Evolutionary conservation across 2,329 filamentous ascomycete species (phyloP).

Genomic region (Aspergillus sp.): DNA sequence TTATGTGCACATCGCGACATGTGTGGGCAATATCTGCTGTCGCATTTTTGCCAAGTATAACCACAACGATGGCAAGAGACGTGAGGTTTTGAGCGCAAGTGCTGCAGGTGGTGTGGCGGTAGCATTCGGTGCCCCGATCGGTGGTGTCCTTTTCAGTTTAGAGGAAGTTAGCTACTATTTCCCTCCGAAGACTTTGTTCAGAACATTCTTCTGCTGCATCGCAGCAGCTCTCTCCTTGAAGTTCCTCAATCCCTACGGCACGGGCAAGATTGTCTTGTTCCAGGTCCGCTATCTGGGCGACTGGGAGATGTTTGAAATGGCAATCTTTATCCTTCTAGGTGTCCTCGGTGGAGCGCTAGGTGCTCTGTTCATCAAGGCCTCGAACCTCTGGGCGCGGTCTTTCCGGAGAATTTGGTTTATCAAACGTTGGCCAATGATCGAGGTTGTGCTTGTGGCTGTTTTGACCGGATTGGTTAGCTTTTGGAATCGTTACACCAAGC

Average conservation of each 20-base stretch:
- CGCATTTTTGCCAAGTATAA: slow-evolving; percentile 95
- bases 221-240: slow-evolving; percentile 86
- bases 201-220: slow-evolving; percentile 98
- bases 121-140: slow-evolving; percentile 87
- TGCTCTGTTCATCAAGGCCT: slow-evolving; percentile 95
- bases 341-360: slow-evolving; percentile 81
- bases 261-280: slow-evolving; percentile 94
- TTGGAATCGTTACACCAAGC: slow-evolving; percentile 88
- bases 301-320: slow-evolving; percentile 92
- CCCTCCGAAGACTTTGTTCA: slow-evolving; percentile 92
- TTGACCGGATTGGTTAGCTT: slow-evolving; percentile 84
- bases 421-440: slow-evolving; percentile 79
- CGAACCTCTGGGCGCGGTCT: slow-evolving; percentile 81
- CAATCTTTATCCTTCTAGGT: slow-evolving; percentile 81
- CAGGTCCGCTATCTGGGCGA: slow-evolving; percentile 87
- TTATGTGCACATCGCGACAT: slow-evolving; percentile 96
- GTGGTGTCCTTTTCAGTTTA: slow-evolving; percentile 86
- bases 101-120: slow-evolving; percentile 91
- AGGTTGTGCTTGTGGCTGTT: slow-evolving; percentile 84
- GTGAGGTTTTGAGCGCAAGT: slow-evolving; percentile 90
- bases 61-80: slow-evolving; percentile 87
- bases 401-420: slow-evolving; percentile 81
- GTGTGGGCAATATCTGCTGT: slow-evolving; percentile 92
- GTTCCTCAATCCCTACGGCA: slow-evolving; percentile 94
- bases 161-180: slow-evolving; percentile 98